Evolutionary conservation across 345 rosid species (phyloP).

Genomic region (Pelargonium nanum): DNA sequence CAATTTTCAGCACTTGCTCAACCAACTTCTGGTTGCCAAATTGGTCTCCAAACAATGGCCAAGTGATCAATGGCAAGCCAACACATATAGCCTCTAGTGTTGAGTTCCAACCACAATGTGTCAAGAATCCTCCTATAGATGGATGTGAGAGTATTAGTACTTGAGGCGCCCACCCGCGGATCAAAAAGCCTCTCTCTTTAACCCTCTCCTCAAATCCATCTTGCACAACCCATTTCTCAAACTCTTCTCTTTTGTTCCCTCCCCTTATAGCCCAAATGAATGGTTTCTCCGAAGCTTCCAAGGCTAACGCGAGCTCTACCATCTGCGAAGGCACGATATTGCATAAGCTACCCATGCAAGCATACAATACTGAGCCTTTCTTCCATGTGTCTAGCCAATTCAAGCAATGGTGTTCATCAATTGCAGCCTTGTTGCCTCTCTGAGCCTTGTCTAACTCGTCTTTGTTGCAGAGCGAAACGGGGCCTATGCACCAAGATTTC

Average conservation of each 20-base stretch:
- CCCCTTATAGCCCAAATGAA: conserved; percentile 23
- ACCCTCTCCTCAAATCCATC: conserved; percentile 16
- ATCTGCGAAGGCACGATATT: conserved; percentile 17
- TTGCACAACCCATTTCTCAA: conserved; percentile 15
- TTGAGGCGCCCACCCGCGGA: conserved; percentile 24
- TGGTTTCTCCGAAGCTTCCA: conserved; percentile 31
- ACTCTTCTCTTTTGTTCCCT: conserved; percentile 2
- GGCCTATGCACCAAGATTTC: not conserved
- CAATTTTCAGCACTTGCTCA: conserved; percentile 15
- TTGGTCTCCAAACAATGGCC: conserved; percentile 27
- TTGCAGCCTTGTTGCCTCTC: conserved; percentile 20
- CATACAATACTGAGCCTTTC: conserved; percentile 27
- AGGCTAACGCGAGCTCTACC: conserved; percentile 34
- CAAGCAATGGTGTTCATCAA: conserved; percentile 30
- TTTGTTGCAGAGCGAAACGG: conserved; percentile 10
- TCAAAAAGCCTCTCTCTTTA: conserved; percentile 13
- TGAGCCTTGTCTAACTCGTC: conserved; percentile 14
- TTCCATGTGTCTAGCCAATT: conserved; percentile 32
- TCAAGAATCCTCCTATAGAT: conserved; percentile 19
- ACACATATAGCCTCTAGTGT: conserved; percentile 14
- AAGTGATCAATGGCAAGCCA: conserved; percentile 18
- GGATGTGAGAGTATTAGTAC: conserved; percentile 19
- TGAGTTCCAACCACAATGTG: too few species aligned
- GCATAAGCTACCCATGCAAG: conserved; percentile 37
- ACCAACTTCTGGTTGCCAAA: conserved; percentile 25